These are phyloP conservation scores for Parafenestella ontariensis DNA, from an alignment of 2,329 filamentous ascomycete genomes.

Conservation along the genomic window DNA sequence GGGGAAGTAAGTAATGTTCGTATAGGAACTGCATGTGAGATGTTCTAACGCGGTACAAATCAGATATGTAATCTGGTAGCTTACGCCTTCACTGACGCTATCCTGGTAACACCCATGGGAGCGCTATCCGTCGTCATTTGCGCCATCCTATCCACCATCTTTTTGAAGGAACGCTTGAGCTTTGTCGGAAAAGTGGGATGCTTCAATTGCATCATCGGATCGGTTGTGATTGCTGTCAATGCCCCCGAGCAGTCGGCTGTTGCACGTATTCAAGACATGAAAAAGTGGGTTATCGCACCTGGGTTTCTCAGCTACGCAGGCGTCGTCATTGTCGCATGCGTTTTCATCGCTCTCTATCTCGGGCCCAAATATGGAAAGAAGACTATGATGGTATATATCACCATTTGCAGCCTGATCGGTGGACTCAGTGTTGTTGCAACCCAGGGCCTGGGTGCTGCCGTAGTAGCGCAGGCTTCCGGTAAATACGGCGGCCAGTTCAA, in stretches of 20 bases:
- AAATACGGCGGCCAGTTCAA: conserved; percentile 80
- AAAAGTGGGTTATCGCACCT: conserved; percentile 82
- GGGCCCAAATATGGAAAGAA: conserved; percentile 92
- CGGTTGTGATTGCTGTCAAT: conserved; percentile 92
- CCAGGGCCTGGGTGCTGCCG: conserved; percentile 88
- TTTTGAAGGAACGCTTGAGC: conserved; percentile 92
- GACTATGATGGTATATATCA: conserved; percentile 97
- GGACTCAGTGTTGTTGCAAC: conserved; percentile 94
- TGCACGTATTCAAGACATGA: conserved; percentile 88
- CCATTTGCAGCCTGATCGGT: conserved; percentile 93
- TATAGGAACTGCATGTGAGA: too few relatives aligned
- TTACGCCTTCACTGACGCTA: conserved; percentile 95
- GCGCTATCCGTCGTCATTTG: conserved; percentile 92
- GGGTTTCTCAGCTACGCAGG: conserved; percentile 87
- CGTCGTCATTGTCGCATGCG: conserved; percentile 76
- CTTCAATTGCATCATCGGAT: conserved; percentile 92
- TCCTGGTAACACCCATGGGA: conserved; percentile 90
- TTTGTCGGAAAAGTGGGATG: conserved; percentile 96
- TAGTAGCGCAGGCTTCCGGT: conserved; percentile 84
- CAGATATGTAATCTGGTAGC: conserved; percentile 88
- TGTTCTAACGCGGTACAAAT: too few relatives aligned
- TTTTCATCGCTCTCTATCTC: conserved; percentile 77
- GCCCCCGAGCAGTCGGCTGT: conserved; percentile 87
- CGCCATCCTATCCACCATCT: conserved; percentile 89
- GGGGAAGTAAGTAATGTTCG: conserved; percentile 77